phyloP scores from a whole-genome alignment of 768 basidiomycete genomes.

The Suillus discolor region DNA sequence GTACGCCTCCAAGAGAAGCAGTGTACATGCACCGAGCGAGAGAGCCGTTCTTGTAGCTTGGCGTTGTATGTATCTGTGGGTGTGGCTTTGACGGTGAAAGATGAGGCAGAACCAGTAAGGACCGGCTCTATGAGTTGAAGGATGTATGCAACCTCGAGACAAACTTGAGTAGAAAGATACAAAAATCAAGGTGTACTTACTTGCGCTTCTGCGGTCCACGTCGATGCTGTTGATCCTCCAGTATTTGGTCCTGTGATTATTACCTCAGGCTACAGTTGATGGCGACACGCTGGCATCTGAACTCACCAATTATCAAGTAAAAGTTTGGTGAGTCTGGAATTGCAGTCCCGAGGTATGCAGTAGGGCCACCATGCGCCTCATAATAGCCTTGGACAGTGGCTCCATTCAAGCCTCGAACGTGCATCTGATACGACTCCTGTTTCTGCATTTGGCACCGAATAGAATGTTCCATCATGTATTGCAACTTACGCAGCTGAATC shows the following conservation, averaged over 20 bases:
- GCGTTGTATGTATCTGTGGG: constrained; percentile 31
- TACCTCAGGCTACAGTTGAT: neutral
- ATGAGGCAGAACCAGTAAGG: constrained; percentile 23
- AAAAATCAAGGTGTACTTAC: constrained; percentile 15
- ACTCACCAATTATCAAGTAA: constrained; percentile 32
- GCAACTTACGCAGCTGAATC: constrained; percentile 30
- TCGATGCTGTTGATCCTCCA: constrained; percentile 20
- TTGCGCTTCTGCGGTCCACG: constrained; percentile 29
- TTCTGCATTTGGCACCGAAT: neutral
- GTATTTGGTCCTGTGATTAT: constrained; percentile 28
- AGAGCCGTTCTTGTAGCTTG: constrained; percentile 20
- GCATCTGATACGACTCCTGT: constrained; percentile 24
- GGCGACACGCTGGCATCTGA: neutral
- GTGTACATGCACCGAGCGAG: constrained; percentile 24
- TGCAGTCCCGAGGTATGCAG: constrained; percentile 35
- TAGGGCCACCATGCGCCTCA: constrained; percentile 31
- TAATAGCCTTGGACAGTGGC: constrained; percentile 32
- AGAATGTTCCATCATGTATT: neutral
- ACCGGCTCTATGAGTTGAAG: constrained; percentile 34
- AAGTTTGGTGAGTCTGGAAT: constrained; percentile 40
- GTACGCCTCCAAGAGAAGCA: constrained; percentile 46
- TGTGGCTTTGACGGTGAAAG: constrained; percentile 25
- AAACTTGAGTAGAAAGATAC: neutral
- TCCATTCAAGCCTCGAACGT: constrained; percentile 26
- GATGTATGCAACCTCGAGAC: constrained; percentile 27